phyloP scores from a whole-genome alignment of 2,329 filamentous ascomycete species.

The Alternaria arbusti region DNA sequence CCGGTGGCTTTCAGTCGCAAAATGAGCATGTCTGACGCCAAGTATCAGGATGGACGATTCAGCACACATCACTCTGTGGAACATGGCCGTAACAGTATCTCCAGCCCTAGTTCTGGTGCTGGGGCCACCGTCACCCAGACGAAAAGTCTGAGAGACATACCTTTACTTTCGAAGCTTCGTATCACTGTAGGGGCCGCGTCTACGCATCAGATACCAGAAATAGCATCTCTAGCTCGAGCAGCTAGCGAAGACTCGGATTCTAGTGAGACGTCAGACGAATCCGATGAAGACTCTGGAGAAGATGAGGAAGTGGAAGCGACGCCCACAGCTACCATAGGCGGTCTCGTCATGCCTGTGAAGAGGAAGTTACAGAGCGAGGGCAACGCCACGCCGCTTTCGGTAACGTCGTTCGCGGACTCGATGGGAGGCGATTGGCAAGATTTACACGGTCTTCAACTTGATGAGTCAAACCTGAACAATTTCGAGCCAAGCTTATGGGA shows the following conservation, averaged over 20 bases:
- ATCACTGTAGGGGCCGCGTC: slow-evolving; percentile 36
- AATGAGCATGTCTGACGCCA: slow-evolving; percentile 57
- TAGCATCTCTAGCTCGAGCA: slow-evolving; percentile 18
- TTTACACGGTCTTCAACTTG: slow-evolving; percentile 33
- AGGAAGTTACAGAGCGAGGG: slow-evolving; percentile 45
- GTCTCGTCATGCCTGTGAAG: slow-evolving; percentile 32
- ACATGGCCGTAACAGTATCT: slow-evolving; percentile 8
- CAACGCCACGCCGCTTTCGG: slow-evolving; percentile 44
- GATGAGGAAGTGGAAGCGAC: slow-evolving; percentile 16
- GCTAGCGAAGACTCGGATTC: slow-evolving; percentile 37
- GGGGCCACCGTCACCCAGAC: slow-evolving; percentile 12
- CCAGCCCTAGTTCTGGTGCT: neutral
- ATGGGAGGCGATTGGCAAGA: slow-evolving; percentile 38
- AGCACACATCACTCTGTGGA: slow-evolving; percentile 13
- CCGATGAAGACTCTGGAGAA: slow-evolving; percentile 32
- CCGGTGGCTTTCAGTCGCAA: slow-evolving; percentile 60
- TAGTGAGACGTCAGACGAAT: slow-evolving; percentile 32
- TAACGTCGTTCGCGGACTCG: slow-evolving; percentile 45
- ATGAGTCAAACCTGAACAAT: slow-evolving; percentile 31
- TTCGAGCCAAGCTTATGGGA: slow-evolving; percentile 47
- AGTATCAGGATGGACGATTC: slow-evolving; percentile 60
- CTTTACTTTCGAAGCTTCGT: slow-evolving; percentile 41
- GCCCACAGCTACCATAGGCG: slow-evolving; percentile 24
- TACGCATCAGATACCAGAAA: slow-evolving; percentile 21
- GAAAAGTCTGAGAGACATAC: slow-evolving; percentile 35